Conservation (phyloP, 208 protist genomes). For the Acanthamoeba divionensis region DNA sequence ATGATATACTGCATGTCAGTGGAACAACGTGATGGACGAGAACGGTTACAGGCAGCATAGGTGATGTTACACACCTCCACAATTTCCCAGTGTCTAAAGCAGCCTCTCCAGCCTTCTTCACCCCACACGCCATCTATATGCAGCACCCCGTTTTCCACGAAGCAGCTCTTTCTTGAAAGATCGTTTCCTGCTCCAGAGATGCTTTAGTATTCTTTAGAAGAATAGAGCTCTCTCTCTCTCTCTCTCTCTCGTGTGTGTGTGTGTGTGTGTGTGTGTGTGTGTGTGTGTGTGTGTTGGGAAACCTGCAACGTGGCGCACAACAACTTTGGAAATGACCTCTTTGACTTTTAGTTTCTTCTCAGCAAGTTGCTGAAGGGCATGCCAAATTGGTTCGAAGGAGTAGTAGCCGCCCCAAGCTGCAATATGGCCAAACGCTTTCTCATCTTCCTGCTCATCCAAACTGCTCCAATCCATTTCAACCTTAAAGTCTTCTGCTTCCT, state of each 20-base stretch:
- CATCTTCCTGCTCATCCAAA: not conserved
- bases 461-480: not conserved
- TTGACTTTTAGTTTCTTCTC: too few relatives aligned
- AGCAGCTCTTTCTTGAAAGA: not conserved
- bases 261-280: too few relatives aligned
- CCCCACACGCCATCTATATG: conserved; percentile 22
- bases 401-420: conserved; percentile 20
- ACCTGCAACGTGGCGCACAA: too few relatives aligned
- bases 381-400: not conserved
- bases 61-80: not conserved
- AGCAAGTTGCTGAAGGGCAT: not conserved
- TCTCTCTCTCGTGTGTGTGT: too few relatives aligned
- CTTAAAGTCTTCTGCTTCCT: not conserved
- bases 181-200: too few relatives aligned
- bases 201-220: too few relatives aligned
- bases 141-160: not conserved
- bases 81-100: not conserved
- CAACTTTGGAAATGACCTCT: too few relatives aligned
- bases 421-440: not conserved
- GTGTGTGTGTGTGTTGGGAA: too few relatives aligned
- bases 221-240: too few relatives aligned
- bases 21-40: not conserved
- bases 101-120: not conserved
- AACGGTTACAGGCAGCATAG: not conserved
- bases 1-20: not conserved